phyloP scores from a whole-genome alignment of 345 rosid species.

The Eucalyptus sp. region DNA sequence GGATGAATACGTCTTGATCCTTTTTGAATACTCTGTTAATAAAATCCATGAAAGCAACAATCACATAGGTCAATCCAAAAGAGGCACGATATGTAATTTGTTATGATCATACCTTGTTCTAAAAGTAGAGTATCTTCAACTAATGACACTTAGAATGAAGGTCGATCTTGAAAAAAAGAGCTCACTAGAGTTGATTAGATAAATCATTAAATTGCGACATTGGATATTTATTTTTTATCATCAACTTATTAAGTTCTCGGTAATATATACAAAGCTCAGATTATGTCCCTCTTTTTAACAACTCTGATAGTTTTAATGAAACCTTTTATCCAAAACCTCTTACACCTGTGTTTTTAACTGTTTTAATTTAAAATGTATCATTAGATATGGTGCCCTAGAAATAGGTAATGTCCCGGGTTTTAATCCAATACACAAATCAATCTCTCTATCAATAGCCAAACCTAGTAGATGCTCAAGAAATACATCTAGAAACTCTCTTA shows the following conservation, averaged over 20 bases:
- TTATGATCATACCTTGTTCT: no score
- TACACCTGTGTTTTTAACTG: not conserved
- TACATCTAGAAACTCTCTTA: not conserved
- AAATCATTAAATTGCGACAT: not conserved
- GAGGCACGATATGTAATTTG: not conserved
- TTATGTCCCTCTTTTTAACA: not conserved
- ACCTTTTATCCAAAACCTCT: not conserved
- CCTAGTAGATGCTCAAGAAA: not conserved
- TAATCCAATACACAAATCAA: not conserved
- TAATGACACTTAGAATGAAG: not conserved
- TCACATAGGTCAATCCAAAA: not conserved
- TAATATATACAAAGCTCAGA: not conserved
- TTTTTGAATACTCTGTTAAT: no score
- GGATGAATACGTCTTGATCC: not conserved
- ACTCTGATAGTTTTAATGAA: not conserved
- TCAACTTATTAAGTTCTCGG: not conserved
- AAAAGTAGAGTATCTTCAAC: not conserved
- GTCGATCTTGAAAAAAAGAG: not conserved
- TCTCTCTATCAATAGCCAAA: not conserved
- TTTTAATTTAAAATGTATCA: not conserved
- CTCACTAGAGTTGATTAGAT: not conserved
- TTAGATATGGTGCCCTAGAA: not conserved
- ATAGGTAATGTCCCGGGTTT: fast-evolving
- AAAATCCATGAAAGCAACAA: not conserved
- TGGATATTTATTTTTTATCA: not conserved